Evolutionary conservation across 495 filamentous ascomycete genomes (phyloP), one percentile per base, ranked within the genome.

Genomic region (Beverwykella pulmonaria): DNA sequence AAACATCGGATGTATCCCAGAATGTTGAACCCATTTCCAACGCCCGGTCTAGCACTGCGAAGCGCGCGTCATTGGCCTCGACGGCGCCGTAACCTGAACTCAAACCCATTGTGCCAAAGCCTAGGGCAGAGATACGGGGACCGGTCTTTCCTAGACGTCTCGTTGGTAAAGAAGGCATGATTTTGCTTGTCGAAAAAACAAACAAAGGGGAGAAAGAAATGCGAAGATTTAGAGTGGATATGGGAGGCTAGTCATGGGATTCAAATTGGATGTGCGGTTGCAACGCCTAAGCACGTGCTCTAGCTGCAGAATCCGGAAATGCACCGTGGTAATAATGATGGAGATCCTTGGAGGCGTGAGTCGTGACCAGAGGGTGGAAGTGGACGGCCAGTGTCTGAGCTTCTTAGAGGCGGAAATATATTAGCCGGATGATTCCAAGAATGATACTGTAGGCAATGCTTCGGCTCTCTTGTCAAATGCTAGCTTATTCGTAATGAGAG

Each of bases 1-100:
- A 82, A n/a, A 73, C 53, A 61, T 89, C 83, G 25, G 87, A 82
- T 10, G 78, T 82, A 69, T 90, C 87, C 87, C 87, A 89, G 59
- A 84, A 83, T 0, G 65, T 81, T 41, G 81, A 75, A 4, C 87
- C 88, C 9, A 83, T 71, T 57, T 83, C 79, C 52, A 83, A 67
- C 14, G 82, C 84, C 1, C 81, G 80, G 64, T 86, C 82, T 0
- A 83, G 79, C 12, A 86, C 10, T 9, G 73, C 73, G 52, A 86
- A 81, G n/a, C 80, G 79, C 29, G 81, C 80, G 30, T 80, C 75
- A 47, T 85, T 80, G n/a, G 68, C 64, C 1, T 76, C 66, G 8
- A 70, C 15, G 1, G 66, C 20, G 10, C 82, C 82, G 62, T 85
- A 85, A 36, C 67, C 47, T 2, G 55, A 30, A 55, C 77, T 78